Percentiles rank a stretch among this genome's conserved stretches.
phyloP scores from a whole-genome alignment of 192 early-diverging fungal species.

The Entrophospora sp. region DNA sequence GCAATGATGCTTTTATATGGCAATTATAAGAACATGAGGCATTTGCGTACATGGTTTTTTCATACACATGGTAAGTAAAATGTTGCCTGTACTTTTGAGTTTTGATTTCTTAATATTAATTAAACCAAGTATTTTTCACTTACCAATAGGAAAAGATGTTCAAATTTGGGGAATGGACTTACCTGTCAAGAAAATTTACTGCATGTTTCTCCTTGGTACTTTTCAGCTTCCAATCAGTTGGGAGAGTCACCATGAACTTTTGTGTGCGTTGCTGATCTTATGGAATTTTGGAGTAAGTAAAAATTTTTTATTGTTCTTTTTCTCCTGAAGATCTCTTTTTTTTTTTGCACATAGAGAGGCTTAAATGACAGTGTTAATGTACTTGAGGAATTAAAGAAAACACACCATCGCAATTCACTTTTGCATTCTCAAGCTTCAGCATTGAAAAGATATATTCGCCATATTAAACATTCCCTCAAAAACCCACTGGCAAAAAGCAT shows the following conservation, averaged over 20 bases:
- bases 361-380: no score
- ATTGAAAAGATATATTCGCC: background rate
- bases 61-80: slow-evolving; percentile 9
- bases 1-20: background rate
- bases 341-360: no score
- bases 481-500: no score
- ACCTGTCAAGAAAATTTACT: background rate
- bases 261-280: background rate
- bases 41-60: background rate
- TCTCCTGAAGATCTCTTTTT: no score
- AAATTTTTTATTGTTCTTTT: no score
- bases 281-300: background rate
- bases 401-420: background rate
- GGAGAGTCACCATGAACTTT: slow-evolving; percentile 1
- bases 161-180: slow-evolving; percentile 12
- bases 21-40: background rate
- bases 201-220: slow-evolving; percentile 7
- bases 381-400: background rate
- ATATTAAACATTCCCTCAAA: background rate
- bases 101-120: background rate
- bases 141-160: background rate
- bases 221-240: background rate
- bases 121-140: background rate
- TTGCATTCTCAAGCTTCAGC: background rate
- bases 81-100: background rate